These are phyloP conservation scores for Trichoderma gamsii DNA, from an alignment of 495 filamentous ascomycete species.

Conservation along the genomic window DNA sequence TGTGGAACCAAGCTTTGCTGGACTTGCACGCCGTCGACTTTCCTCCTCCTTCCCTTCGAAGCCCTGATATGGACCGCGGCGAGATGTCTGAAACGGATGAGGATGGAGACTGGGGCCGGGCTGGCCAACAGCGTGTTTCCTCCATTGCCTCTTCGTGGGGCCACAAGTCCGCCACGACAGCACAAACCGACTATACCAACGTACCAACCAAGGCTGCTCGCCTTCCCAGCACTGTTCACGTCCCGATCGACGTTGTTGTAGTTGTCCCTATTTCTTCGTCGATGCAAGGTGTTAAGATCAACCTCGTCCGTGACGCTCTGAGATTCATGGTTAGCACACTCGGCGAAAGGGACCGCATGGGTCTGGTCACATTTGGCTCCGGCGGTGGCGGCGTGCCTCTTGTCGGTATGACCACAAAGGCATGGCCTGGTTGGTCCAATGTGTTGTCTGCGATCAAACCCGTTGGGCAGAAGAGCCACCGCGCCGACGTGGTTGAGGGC, in stretches of 20 bases:
- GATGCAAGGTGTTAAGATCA: constrained; percentile 98
- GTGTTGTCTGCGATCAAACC: constrained; percentile 84
- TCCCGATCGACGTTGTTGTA: constrained; percentile 91
- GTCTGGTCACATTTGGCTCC: constrained; percentile 93
- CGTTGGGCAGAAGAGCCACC: constrained; percentile 91
- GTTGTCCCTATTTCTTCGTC: constrained; percentile 97
- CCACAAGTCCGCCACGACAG: constrained; percentile 69
- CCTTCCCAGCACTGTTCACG: constrained; percentile 64
- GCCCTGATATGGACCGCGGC: constrained; percentile 64
- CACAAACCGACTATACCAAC: constrained; percentile 74
- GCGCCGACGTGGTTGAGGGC: constrained; percentile 94
- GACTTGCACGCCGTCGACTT: constrained; percentile 69
- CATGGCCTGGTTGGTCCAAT: constrained; percentile 86
- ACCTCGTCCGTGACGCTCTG: constrained; percentile 84
- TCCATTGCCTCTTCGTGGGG: constrained; percentile 83
- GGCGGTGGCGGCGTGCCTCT: constrained; percentile 88
- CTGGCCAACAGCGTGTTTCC: constrained; percentile 70
- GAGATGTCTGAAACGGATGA: constrained; percentile 84
- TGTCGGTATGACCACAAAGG: constrained; percentile 95
- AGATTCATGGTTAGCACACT: constrained; percentile 88
- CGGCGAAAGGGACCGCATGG: constrained; percentile 94
- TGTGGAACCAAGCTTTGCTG: constrained; percentile 83
- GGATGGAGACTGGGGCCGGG: constrained; percentile 70
- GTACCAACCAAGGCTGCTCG: constrained; percentile 46
- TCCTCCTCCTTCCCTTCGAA: constrained; percentile 50